Conservation (phyloP, 2,329 filamentous ascomycete species). For the Teratosphaeria epicoccoides region DNA sequence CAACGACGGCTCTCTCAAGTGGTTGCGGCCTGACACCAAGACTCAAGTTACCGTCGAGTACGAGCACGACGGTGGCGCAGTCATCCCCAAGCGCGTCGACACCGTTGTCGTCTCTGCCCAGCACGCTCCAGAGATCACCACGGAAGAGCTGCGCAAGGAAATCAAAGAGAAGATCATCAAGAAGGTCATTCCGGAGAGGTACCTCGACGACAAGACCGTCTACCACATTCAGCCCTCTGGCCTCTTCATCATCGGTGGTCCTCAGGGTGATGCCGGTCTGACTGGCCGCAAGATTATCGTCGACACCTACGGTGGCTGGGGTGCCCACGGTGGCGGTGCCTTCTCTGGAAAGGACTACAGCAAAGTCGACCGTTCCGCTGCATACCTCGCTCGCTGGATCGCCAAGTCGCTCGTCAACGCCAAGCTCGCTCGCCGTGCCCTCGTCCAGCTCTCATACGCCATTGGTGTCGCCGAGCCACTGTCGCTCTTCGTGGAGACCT, state of each 20-base stretch:
- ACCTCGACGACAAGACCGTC: constrained; percentile 83
- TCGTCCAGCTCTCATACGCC: constrained; percentile 98
- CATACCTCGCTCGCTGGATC: constrained; percentile 96
- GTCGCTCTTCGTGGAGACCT: constrained; percentile 94
- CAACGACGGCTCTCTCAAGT: constrained; percentile 75
- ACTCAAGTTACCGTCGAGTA: constrained; percentile 99
- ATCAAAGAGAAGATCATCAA: constrained; percentile 97
- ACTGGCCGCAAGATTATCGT: constrained; percentile 99
- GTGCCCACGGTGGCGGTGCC: constrained; percentile 98
- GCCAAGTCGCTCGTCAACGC: constrained; percentile 93
- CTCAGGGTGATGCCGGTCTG: constrained; percentile 96
- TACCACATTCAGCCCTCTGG: constrained; percentile 99
- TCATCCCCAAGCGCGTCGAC: constrained; percentile 85
- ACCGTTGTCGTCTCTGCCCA: constrained; percentile 95
- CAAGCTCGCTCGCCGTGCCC: constrained; percentile 77
- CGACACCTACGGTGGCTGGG: constrained; percentile 99
- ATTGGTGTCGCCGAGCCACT: constrained; percentile 98
- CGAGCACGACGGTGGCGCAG: constrained; percentile 88
- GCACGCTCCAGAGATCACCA: constrained; percentile 79
- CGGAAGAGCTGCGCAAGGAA: constrained; percentile 85
- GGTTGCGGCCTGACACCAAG: constrained; percentile 98
- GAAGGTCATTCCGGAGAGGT: constrained; percentile 82
- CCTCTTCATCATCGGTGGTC: constrained; percentile 97
- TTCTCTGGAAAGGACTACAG: constrained; percentile 99
- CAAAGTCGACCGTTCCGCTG: constrained; percentile 98